phyloP scores from a whole-genome alignment of 352 stramenopile genomes.

The Pythium sukuiense region DNA sequence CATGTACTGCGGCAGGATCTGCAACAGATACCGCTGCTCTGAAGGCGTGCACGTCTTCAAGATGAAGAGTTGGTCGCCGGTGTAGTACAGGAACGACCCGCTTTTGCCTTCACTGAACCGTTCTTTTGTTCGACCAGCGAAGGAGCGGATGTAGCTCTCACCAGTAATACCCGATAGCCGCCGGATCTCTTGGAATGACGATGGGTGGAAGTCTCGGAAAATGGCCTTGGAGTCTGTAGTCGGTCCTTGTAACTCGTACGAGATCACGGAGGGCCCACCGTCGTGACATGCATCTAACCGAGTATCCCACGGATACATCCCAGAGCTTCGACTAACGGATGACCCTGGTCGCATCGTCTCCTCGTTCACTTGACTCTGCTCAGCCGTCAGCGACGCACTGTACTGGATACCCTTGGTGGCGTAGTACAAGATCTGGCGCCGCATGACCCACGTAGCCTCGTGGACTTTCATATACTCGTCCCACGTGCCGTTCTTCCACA shows the following conservation, averaged over 20 bases:
- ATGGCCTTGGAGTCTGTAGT: slow-evolving; percentile 48
- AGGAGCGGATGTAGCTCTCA: slow-evolving; percentile 77
- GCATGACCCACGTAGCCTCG: slow-evolving; percentile 81
- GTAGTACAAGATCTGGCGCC: slow-evolving; percentile 83
- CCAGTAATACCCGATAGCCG: slow-evolving; percentile 76
- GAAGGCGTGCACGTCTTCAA: slow-evolving; percentile 87
- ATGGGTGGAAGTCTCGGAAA: slow-evolving; percentile 84
- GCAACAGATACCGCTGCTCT: slow-evolving; percentile 82
- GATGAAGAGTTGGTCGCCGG: slow-evolving; percentile 86
- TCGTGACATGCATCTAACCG: slow-evolving; percentile 37
- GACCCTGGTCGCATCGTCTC: slow-evolving; percentile 47
- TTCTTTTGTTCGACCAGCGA: slow-evolving; percentile 76
- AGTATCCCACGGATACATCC: slow-evolving; percentile 67
- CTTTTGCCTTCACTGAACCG: slow-evolving; percentile 90
- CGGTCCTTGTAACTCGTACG: slow-evolving; percentile 70
- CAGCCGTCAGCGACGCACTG: slow-evolving; percentile 22
- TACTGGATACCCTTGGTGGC: slow-evolving; percentile 80
- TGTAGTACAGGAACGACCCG: slow-evolving; percentile 90
- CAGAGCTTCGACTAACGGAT: slow-evolving; percentile 61
- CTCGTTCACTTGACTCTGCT: slow-evolving; percentile 15
- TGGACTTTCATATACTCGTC: slow-evolving; percentile 87
- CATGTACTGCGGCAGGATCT: slow-evolving; percentile 89
- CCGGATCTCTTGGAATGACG: slow-evolving; percentile 81
- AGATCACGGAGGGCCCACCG: slow-evolving; percentile 47
- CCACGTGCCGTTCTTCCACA: slow-evolving; percentile 82